These are phyloP conservation scores for Arachnomyces sp. DNA, from an alignment of 2,329 filamentous ascomycete species.

Conservation along the genomic window DNA sequence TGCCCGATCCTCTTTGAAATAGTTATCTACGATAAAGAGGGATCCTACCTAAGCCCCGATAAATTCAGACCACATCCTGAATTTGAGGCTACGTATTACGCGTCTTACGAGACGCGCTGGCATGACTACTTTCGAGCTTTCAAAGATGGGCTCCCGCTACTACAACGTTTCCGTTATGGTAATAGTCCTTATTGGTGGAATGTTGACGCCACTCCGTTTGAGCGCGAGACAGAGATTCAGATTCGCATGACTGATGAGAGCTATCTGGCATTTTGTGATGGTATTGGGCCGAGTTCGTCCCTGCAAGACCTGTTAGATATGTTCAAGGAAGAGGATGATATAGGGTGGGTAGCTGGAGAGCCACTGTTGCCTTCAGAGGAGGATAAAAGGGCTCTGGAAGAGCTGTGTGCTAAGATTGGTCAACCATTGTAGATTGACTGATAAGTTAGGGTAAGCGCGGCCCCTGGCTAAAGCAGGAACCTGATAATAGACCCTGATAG, in stretches of 20 bases:
- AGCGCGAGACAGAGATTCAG: slow-evolving; percentile 12
- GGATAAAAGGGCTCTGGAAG: slow-evolving; percentile 12
- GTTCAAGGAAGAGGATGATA: not conserved
- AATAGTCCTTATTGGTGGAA: slow-evolving; percentile 2
- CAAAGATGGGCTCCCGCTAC: slow-evolving; percentile 10
- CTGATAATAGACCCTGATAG: too few species aligned
- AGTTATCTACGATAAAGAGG: not conserved
- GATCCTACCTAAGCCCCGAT: not conserved
- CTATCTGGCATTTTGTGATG: slow-evolving; percentile 17
- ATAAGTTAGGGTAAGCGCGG: too few species aligned
- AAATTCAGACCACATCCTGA: not conserved
- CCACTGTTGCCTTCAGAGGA: slow-evolving; percentile 8
- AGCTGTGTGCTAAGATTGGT: slow-evolving; percentile 13
- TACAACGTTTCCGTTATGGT: slow-evolving; percentile 15
- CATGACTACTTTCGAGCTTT: slow-evolving; percentile 17
- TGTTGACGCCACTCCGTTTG: slow-evolving; percentile 13
- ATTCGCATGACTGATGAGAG: slow-evolving; percentile 7
- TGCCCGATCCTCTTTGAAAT: slow-evolving; percentile 29
- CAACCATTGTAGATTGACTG: slow-evolving; percentile 10
- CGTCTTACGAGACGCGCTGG: slow-evolving; percentile 15
- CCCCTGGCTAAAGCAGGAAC: too few species aligned
- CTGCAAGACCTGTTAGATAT: slow-evolving; percentile 2
- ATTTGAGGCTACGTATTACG: not conserved
- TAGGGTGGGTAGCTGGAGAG: slow-evolving; percentile 1
- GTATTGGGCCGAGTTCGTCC: slow-evolving; percentile 14